Conservation (phyloP, 495 filamentous ascomycete genomes). For the Annulohypoxylon maeteangense region DNA sequence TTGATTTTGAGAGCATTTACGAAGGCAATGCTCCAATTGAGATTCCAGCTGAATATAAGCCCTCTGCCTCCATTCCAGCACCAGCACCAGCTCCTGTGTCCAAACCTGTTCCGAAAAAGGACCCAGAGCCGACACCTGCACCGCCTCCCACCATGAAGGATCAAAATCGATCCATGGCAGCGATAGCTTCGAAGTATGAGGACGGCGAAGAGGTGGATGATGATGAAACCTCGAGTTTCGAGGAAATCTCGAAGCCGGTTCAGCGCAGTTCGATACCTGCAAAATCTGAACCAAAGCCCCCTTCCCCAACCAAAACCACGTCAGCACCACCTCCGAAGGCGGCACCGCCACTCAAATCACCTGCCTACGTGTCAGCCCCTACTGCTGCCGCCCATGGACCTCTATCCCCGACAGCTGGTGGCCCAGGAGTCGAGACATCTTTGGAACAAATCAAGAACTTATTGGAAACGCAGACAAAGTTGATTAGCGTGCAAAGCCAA, state of each 20-base stretch:
- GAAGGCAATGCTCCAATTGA: conserved; percentile 82
- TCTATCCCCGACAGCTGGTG: conserved; percentile 30
- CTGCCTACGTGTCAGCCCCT: conserved; percentile 36
- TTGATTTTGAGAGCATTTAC: conserved; percentile 91
- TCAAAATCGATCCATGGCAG: conserved; percentile 84
- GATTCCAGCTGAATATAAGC: conserved; percentile 75
- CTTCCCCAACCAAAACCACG: conserved; percentile 51
- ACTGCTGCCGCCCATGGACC: conserved; percentile 32
- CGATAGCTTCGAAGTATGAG: conserved; percentile 84
- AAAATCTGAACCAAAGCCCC: conserved; percentile 45
- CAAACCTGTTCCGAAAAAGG: conserved; percentile 65
- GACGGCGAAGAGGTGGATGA: conserved; percentile 72
- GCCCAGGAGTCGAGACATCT: conserved; percentile 52
- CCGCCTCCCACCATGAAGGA: conserved; percentile 77
- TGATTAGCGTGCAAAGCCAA: conserved; percentile 66
- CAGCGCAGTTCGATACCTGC: conserved; percentile 51
- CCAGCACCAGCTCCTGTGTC: conserved; percentile 62
- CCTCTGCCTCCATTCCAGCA: conserved; percentile 59
- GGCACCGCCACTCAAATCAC: conserved; percentile 50
- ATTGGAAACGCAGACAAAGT: conserved; percentile 69
- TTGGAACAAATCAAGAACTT: conserved; percentile 73
- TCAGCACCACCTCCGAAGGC: conserved; percentile 48
- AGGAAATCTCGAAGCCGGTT: conserved; percentile 74
- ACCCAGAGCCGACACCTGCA: conserved; percentile 61
- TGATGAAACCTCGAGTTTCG: conserved; percentile 81